Conservation (phyloP, 2,329 filamentous ascomycete species). For the Cephalotrichum gorgonifer region DNA sequence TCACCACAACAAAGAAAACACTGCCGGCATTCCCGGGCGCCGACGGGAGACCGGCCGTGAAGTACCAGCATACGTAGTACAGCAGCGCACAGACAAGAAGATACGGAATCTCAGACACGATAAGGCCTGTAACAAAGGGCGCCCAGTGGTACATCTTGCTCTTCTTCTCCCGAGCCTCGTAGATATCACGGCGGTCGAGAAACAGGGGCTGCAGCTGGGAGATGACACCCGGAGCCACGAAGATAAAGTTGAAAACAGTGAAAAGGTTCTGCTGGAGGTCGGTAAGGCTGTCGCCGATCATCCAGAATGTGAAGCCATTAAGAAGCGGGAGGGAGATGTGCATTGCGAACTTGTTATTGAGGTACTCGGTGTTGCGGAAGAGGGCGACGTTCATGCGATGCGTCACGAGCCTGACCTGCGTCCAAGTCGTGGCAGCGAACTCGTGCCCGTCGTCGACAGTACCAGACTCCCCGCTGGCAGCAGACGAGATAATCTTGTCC, state of each 20-base stretch:
- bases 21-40: slow-evolving; percentile 39
- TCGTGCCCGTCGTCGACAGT: slow-evolving; percentile 34
- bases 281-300: slow-evolving; percentile 37
- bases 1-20: slow-evolving; percentile 44
- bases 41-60: slow-evolving; percentile 41
- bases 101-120: slow-evolving; percentile 63
- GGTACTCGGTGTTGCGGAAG: slow-evolving; percentile 57
- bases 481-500: slow-evolving; percentile 46
- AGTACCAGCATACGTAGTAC: slow-evolving; percentile 50
- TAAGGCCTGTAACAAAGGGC: slow-evolving; percentile 55
- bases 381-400: slow-evolving; percentile 51
- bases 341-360: slow-evolving; percentile 51
- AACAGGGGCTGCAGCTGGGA: slow-evolving; percentile 51
- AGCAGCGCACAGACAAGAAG: slow-evolving; percentile 53
- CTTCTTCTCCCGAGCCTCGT: slow-evolving; percentile 49
- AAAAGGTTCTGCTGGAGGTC: slow-evolving; percentile 48
- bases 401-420: slow-evolving; percentile 55
- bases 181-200: slow-evolving; percentile 44
- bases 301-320: slow-evolving; percentile 54
- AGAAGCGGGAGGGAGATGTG: slow-evolving; percentile 46
- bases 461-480: slow-evolving; percentile 31
- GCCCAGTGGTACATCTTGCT: slow-evolving; percentile 51
- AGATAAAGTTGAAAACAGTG: slow-evolving; percentile 53
- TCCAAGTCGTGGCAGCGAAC: slow-evolving; percentile 58
- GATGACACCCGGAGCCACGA: slow-evolving; percentile 47